Evolutionary conservation across 2,329 filamentous ascomycete species (phyloP).

Genomic region (Verticillium klebahnii): DNA sequence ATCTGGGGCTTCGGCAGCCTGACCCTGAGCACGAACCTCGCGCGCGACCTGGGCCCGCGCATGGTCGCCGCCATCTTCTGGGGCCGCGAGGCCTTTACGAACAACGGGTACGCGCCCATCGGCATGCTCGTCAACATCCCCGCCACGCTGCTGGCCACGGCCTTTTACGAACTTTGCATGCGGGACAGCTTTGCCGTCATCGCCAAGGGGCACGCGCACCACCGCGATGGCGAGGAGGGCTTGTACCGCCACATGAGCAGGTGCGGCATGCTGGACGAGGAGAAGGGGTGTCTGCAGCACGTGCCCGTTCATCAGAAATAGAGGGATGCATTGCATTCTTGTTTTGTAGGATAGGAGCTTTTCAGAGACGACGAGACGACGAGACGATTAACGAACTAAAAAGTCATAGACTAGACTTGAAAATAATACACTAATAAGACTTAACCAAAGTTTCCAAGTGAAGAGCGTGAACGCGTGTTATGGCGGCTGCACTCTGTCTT

Average conservation of each 20-base stretch:
- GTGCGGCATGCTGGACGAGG: constrained; percentile 23
- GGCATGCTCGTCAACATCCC: constrained; percentile 52
- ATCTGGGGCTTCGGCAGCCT: constrained; percentile 53
- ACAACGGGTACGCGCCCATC: constrained; percentile 43
- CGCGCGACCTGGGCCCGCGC: constrained; percentile 53
- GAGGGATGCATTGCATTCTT: too few species aligned
- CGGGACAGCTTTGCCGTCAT: constrained; percentile 48
- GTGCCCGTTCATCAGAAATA: background rate
- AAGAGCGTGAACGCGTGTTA: too few species aligned
- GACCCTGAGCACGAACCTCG: constrained; percentile 52
- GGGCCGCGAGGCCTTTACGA: constrained; percentile 18
- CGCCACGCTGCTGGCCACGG: constrained; percentile 49
- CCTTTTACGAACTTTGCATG: constrained; percentile 50
- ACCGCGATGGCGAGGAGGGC: constrained; percentile 47
- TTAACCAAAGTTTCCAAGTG: too few species aligned
- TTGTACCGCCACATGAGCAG: constrained; percentile 36
- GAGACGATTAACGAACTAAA: background rate
- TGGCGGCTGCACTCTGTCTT: too few species aligned
- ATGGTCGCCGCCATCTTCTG: constrained; percentile 53
- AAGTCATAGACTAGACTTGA: background rate
- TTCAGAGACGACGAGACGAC: background rate
- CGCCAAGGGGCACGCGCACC: constrained; percentile 40
- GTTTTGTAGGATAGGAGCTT: background rate
- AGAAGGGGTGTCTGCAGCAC: constrained; percentile 2
- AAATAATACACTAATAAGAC: background rate